Percentiles rank a stretch among this genome's conserved stretches.
These are phyloP conservation scores for Pythium volutum DNA, from an alignment of 352 stramenopile genomes.

Conservation along the genomic window DNA sequence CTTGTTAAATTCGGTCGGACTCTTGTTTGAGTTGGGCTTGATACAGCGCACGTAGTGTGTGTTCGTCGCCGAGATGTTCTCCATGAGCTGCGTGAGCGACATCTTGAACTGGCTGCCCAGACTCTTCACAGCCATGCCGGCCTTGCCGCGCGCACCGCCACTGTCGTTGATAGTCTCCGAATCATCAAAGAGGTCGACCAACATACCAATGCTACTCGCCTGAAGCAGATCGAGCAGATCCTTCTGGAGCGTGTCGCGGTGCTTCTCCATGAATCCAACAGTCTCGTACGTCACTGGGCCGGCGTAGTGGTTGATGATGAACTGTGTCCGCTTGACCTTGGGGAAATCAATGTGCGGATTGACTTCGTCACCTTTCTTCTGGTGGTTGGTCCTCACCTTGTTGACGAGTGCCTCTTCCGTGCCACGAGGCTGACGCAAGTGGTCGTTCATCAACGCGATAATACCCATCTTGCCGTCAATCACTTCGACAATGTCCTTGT, in stretches of 20 bases:
- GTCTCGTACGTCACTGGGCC: slow-evolving; percentile 94
- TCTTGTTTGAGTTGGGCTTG: slow-evolving; percentile 89
- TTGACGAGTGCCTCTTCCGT: slow-evolving; percentile 88
- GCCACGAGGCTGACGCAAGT: slow-evolving; percentile 78
- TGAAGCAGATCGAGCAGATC: slow-evolving; percentile 91
- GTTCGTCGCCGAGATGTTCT: slow-evolving; percentile 84
- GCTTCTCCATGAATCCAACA: slow-evolving; percentile 96
- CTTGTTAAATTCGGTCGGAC: slow-evolving; percentile 84
- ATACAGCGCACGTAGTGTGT: slow-evolving; percentile 89
- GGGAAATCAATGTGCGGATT: slow-evolving; percentile 84
- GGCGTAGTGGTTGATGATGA: slow-evolving; percentile 96
- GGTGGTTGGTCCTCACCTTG: slow-evolving; percentile 83
- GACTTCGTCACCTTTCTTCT: slow-evolving; percentile 62
- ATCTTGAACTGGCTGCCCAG: slow-evolving; percentile 84
- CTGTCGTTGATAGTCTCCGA: slow-evolving; percentile 36
- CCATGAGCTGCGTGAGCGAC: slow-evolving; percentile 79
- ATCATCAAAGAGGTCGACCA: slow-evolving; percentile 76
- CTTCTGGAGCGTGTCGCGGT: slow-evolving; percentile 94
- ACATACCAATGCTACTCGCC: slow-evolving; percentile 56
- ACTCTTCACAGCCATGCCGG: slow-evolving; percentile 52
- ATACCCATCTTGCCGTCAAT: slow-evolving; percentile 92
- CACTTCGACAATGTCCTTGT: slow-evolving; percentile 96
- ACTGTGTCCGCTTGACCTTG: slow-evolving; percentile 89
- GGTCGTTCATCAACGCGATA: slow-evolving; percentile 88
- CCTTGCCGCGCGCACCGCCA: slow-evolving; percentile 48